Percentiles rank a stretch among this genome's conserved stretches.
Evolutionary conservation across 805 yeast species (phyloP).

Genomic region (Metschnikowia colocasiae): DNA sequence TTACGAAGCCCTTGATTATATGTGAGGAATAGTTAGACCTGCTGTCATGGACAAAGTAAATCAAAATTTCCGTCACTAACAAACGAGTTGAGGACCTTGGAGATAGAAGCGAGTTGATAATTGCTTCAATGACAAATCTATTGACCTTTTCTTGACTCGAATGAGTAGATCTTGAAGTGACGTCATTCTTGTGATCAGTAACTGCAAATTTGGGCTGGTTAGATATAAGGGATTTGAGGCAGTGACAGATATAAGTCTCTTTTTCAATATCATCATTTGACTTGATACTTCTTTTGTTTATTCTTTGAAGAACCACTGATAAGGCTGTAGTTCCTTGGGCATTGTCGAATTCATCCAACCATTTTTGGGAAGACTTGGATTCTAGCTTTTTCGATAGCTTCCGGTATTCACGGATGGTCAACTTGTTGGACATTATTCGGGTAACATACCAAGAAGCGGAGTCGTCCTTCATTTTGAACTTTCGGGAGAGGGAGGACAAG

Average conservation of each 20-base stretch:
- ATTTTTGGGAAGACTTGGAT: constrained; percentile 21
- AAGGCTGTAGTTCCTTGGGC: constrained; percentile 44
- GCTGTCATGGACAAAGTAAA: constrained; percentile 27
- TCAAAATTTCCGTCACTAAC: constrained; percentile 39
- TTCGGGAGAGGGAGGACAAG: constrained; percentile 14
- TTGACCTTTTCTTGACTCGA: constrained; percentile 19
- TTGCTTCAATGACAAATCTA: constrained; percentile 33
- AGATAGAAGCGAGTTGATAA: constrained; percentile 36
- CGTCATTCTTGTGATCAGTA: constrained; percentile 5
- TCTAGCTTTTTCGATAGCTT: constrained; percentile 33
- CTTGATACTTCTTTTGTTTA: constrained; percentile 41
- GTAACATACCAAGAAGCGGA: constrained; percentile 42
- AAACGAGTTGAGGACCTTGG: constrained; percentile 40
- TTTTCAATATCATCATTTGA: constrained; percentile 43
- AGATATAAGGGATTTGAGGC: constrained; percentile 34
- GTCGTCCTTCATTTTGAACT: constrained; percentile 32
- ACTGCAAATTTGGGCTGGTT: constrained; percentile 6
- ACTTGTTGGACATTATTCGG: constrained; percentile 32
- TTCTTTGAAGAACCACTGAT: constrained; percentile 34
- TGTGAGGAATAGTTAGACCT: constrained; percentile 21
- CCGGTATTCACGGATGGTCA: constrained; percentile 31
- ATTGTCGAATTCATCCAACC: constrained; percentile 34
- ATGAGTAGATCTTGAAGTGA: constrained; percentile 7
- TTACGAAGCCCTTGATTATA: constrained; percentile 30
- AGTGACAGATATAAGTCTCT: constrained; percentile 36